Conservation (phyloP, 2,329 filamentous ascomycete genomes). For the Nemania sp. region DNA sequence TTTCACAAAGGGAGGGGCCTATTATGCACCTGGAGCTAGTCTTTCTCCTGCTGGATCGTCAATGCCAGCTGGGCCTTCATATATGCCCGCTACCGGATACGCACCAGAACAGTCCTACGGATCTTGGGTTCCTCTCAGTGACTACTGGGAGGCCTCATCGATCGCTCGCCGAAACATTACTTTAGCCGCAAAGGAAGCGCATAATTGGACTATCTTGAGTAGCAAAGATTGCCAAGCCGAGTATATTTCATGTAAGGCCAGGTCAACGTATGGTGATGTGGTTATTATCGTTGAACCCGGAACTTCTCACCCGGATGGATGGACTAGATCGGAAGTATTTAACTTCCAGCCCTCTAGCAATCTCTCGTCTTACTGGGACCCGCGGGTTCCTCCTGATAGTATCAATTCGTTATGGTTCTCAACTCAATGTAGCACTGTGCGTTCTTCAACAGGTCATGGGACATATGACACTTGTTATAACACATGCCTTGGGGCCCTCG, state of each 20-base stretch:
- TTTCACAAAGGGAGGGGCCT: neutral
- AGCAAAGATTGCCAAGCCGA: neutral
- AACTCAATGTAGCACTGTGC: neutral
- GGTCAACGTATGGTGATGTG: neutral
- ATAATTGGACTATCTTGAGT: neutral
- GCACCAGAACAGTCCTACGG: too few relatives aligned
- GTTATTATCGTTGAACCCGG: neutral
- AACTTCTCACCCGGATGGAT: neutral
- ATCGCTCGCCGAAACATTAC: neutral
- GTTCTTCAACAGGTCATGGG: too few relatives aligned
- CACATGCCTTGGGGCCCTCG: too few relatives aligned
- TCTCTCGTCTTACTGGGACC: neutral
- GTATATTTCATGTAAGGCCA: neutral
- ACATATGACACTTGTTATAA: too few relatives aligned
- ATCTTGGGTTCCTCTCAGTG: too few relatives aligned
- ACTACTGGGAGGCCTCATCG: neutral
- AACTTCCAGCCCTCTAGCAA: neutral
- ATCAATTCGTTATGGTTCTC: slow-evolving; percentile 9
- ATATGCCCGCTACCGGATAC: too few relatives aligned
- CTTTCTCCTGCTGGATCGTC: too few relatives aligned
- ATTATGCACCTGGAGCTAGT: slow-evolving; percentile 7
- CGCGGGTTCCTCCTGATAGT: neutral
- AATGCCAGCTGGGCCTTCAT: too few relatives aligned
- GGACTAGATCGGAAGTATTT: slow-evolving; percentile 2
- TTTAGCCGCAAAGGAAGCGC: neutral